These are phyloP conservation scores for Geranium rotundifolium DNA, from an alignment of 345 rosid genomes.

Conservation along the genomic window DNA sequence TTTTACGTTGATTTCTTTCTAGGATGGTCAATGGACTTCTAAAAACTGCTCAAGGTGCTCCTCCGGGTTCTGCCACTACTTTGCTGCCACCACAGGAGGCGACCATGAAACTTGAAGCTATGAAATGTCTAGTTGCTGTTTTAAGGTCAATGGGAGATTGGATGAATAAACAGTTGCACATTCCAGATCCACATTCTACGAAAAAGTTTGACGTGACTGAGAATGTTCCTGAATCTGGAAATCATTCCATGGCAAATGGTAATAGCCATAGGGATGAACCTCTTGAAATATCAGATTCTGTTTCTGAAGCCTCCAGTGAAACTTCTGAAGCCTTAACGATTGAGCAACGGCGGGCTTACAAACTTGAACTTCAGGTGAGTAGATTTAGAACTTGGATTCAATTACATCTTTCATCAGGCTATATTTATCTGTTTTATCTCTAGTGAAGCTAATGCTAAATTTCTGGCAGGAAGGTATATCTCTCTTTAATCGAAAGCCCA, in stretches of 20 bases:
- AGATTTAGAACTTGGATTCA: conserved; percentile 2
- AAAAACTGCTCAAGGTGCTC: conserved; percentile 98
- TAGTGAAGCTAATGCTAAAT: conserved; percentile 27
- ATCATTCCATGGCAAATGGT: conserved; percentile 60
- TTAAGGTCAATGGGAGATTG: conserved; percentile 97
- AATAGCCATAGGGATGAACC: conserved; percentile 48
- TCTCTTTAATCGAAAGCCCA: conserved; percentile 92
- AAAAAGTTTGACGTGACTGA: conserved; percentile 52
- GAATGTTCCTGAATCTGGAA: conserved; percentile 52
- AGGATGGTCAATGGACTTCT: conserved; percentile 99
- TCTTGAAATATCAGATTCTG: conserved; percentile 80
- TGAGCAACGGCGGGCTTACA: conserved; percentile 98
- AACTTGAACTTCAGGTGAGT: conserved; percentile 94
- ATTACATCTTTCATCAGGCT: conserved; percentile 5
- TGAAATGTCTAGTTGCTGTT: conserved; percentile 90
- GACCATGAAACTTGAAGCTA: conserved; percentile 89
- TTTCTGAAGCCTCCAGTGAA: conserved; percentile 74
- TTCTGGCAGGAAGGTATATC: conserved; percentile 99
- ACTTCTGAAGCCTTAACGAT: conserved; percentile 73
- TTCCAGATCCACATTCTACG: conserved; percentile 72
- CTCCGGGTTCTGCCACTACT: conserved; percentile 69
- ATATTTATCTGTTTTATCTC: conserved; percentile 7
- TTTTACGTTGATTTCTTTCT: conserved; percentile 12
- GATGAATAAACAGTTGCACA: conserved; percentile 88
- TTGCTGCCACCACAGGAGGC: conserved; percentile 89